Conservation (phyloP, 192 early-diverging fungal genomes). For the Spizellomyces punctatus region DNA sequence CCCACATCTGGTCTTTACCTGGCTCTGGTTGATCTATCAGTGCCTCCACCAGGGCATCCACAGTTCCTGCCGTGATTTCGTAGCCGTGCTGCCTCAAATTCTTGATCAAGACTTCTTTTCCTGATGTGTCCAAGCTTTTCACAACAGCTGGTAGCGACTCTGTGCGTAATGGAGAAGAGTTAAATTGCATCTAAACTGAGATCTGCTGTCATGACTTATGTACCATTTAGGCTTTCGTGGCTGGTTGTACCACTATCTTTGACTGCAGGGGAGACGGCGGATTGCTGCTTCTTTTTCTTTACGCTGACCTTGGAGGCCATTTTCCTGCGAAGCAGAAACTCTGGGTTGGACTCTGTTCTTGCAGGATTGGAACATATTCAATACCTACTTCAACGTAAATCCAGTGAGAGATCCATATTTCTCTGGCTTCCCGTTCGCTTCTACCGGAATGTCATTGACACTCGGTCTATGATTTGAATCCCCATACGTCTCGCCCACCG, state of each 20-base stretch:
- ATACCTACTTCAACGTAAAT: too few species aligned
- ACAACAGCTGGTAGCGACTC: slow-evolving; percentile 4
- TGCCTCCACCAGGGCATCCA: slow-evolving; percentile 27
- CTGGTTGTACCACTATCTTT: too few species aligned
- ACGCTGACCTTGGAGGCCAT: too few species aligned
- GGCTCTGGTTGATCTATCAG: slow-evolving; percentile 21
- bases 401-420: too few species aligned
- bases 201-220: not conserved
- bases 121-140: slow-evolving; percentile 11
- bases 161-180: not conserved
- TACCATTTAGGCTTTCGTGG: too few species aligned
- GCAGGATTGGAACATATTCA: too few species aligned
- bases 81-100: slow-evolving; percentile 13
- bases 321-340: too few species aligned
- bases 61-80: slow-evolving; percentile 29
- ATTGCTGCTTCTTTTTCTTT: too few species aligned
- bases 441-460: not conserved
- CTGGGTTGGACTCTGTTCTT: too few species aligned
- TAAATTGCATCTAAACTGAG: not conserved
- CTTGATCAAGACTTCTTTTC: slow-evolving; percentile 35
- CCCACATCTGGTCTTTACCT: not conserved
- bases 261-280: too few species aligned
- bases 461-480: not conserved
- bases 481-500: not conserved
- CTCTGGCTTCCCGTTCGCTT: not conserved